A percentile compares a stretch with the other conserved stretches of the same genome.
Evolutionary conservation across 2,329 filamentous ascomycete species (phyloP).

Genomic region (Dothiorella sarmentorum): DNA sequence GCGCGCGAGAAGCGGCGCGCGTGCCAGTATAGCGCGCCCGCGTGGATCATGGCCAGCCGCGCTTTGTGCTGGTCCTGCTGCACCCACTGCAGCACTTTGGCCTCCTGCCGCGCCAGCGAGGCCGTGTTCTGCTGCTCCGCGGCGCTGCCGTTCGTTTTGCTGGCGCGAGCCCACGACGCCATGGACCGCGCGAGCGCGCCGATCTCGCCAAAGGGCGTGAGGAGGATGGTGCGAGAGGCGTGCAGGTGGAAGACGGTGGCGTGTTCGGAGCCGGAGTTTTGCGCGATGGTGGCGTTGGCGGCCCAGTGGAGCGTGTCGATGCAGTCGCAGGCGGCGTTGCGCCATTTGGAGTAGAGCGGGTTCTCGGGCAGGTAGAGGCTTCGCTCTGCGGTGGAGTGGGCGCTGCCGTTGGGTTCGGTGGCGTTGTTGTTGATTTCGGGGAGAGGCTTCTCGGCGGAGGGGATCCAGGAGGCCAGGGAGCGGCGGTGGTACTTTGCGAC

Average conservation of each 20-base stretch:
- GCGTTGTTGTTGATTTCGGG: constrained; percentile 23
- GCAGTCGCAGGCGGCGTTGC: constrained; percentile 46
- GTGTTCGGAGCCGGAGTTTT: constrained; percentile 51
- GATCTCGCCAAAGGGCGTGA: constrained; percentile 49
- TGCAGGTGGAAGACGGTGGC: constrained; percentile 56
- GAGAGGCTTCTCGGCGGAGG: constrained; percentile 22
- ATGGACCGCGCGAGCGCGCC: constrained; percentile 41
- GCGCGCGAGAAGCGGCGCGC: constrained; percentile 48
- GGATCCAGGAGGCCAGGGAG: constrained; percentile 41
- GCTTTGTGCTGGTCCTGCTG: constrained; percentile 54
- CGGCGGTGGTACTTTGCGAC: constrained; percentile 47
- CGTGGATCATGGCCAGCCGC: constrained; percentile 53
- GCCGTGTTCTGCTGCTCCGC: neutral
- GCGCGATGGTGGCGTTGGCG: constrained; percentile 51
- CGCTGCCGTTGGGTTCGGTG: too few relatives aligned
- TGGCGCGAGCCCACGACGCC: constrained; percentile 18
- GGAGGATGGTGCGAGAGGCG: constrained; percentile 50
- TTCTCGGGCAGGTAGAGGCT: constrained; percentile 47
- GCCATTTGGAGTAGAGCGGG: constrained; percentile 48
- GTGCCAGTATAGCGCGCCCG: constrained; percentile 52
- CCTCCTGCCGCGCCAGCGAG: constrained; percentile 1
- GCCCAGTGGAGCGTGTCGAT: constrained; percentile 58
- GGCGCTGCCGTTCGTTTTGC: constrained; percentile 19
- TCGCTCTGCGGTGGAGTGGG: neutral
- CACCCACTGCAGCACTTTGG: constrained; percentile 48